Conservation (phyloP, 1,139 yeast species). For the Pichia sp. region DNA sequence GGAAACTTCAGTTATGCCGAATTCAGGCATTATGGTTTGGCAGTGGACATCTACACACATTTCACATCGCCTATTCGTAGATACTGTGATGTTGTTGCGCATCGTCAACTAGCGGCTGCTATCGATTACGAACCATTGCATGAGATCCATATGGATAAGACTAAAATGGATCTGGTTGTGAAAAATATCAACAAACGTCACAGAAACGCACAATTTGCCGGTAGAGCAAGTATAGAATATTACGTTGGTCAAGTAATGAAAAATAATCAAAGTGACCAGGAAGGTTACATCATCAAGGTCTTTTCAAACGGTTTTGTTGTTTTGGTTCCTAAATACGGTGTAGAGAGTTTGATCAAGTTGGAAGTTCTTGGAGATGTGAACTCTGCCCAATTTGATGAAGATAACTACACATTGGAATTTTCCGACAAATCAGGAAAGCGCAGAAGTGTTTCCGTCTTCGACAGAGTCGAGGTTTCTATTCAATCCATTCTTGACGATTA, state of each 20-base stretch:
- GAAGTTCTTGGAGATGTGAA: slow-evolving; percentile 68
- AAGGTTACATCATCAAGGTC: slow-evolving; percentile 88
- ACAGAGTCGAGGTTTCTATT: slow-evolving; percentile 77
- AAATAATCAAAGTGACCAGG: slow-evolving; percentile 63
- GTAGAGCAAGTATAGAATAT: slow-evolving; percentile 95
- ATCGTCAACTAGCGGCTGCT: slow-evolving; percentile 95
- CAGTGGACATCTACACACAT: slow-evolving; percentile 96
- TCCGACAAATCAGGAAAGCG: slow-evolving; percentile 40
- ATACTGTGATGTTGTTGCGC: slow-evolving; percentile 96
- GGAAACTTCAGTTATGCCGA: slow-evolving; percentile 94
- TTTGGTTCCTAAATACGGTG: slow-evolving; percentile 94
- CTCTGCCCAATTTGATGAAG: slow-evolving; percentile 71
- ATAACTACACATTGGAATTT: slow-evolving; percentile 64
- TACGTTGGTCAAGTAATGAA: slow-evolving; percentile 97
- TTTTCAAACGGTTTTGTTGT: slow-evolving; percentile 95
- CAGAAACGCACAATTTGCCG: slow-evolving; percentile 98
- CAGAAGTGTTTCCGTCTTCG: slow-evolving; percentile 69
- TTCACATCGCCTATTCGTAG: slow-evolving; percentile 99
- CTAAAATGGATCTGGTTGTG: slow-evolving; percentile 84
- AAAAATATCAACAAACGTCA: slow-evolving; percentile 90
- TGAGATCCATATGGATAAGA: slow-evolving; percentile 78
- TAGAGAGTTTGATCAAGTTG: slow-evolving; percentile 84
- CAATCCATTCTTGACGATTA: slow-evolving; percentile 77
- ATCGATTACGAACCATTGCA: slow-evolving; percentile 87
- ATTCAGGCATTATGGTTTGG: slow-evolving; percentile 93